phyloP scores from a whole-genome alignment of 306 rosid genomes.

The Geum urbanum region DNA sequence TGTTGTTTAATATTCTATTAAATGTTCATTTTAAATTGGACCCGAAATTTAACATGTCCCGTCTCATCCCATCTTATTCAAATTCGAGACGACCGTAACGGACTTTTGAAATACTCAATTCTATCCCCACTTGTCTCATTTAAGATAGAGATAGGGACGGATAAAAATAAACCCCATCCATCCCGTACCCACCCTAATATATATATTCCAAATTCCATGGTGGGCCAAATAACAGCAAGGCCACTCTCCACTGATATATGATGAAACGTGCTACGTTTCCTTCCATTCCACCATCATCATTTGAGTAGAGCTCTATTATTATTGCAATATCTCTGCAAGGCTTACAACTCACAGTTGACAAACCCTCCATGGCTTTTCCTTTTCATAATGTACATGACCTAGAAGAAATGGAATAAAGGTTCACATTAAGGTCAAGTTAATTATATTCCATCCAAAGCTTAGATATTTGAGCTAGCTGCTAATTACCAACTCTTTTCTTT shows the following conservation, averaged over 20 bases:
- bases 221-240: slow-evolving; percentile 41
- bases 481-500: slow-evolving; percentile 1
- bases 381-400: slow-evolving; percentile 23
- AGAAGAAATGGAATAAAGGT: slow-evolving; percentile 25
- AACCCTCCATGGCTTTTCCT: slow-evolving; percentile 24
- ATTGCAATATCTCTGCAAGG: slow-evolving; percentile 30
- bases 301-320: slow-evolving; percentile 35
- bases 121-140: no score
- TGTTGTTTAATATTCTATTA: no score
- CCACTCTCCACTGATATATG: slow-evolving; percentile 30
- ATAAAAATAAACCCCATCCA: no score
- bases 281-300: slow-evolving; percentile 19
- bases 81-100: no score
- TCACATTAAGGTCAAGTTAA: slow-evolving; percentile 24
- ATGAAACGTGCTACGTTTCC: slow-evolving; percentile 28
- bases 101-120: no score
- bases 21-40: no score
- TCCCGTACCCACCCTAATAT: no score
- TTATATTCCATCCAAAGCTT: slow-evolving; percentile 7
- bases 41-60: no score
- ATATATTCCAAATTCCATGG: slow-evolving; percentile 22
- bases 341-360: slow-evolving; percentile 18
- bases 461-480: slow-evolving; percentile 13
- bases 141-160: no score
- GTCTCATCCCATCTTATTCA: no score